Evolutionary conservation across 2,329 filamentous ascomycete species (phyloP).

Genomic region (Simplicillium aogashimaense): DNA sequence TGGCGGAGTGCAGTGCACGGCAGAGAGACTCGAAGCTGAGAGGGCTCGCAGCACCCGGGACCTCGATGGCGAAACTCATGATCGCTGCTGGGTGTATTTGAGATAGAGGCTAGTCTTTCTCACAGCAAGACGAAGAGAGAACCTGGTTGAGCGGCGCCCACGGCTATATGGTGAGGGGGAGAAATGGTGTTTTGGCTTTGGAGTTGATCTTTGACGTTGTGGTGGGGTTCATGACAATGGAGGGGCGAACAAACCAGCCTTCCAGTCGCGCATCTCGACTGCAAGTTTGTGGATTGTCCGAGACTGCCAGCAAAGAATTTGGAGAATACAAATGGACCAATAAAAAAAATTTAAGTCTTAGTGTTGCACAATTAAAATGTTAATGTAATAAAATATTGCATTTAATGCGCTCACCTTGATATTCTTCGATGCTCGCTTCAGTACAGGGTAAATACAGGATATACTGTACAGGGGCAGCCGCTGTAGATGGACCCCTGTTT

Average conservation of each 20-base stretch:
- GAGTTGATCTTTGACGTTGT: not conserved
- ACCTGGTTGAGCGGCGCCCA: not conserved
- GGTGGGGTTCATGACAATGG: slow-evolving; percentile 7
- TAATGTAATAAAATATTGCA: too few relatives aligned
- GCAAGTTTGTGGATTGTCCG: too few relatives aligned
- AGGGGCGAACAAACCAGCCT: slow-evolving; percentile 6
- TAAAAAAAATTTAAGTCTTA: too few relatives aligned
- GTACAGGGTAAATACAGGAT: too few relatives aligned
- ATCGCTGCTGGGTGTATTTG: slow-evolving; percentile 5
- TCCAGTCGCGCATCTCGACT: too few relatives aligned
- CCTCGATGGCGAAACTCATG: slow-evolving; percentile 68
- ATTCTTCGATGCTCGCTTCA: too few relatives aligned
- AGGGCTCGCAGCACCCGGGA: slow-evolving; percentile 71
- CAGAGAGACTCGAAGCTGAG: slow-evolving; percentile 54
- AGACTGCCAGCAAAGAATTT: too few relatives aligned
- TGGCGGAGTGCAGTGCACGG: slow-evolving; percentile 52
- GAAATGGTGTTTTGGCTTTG: too few relatives aligned
- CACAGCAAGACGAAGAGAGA: not conserved
- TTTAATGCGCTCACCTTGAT: too few relatives aligned
- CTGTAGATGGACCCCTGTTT: not conserved
- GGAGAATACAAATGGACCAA: too few relatives aligned
- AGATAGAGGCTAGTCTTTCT: not conserved
- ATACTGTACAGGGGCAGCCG: too few relatives aligned
- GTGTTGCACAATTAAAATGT: too few relatives aligned
- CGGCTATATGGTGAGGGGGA: not conserved